Evolutionary conservation across 2,329 filamentous ascomycete genomes (phyloP).

Genomic region (Phaeosphaeria sp.): DNA sequence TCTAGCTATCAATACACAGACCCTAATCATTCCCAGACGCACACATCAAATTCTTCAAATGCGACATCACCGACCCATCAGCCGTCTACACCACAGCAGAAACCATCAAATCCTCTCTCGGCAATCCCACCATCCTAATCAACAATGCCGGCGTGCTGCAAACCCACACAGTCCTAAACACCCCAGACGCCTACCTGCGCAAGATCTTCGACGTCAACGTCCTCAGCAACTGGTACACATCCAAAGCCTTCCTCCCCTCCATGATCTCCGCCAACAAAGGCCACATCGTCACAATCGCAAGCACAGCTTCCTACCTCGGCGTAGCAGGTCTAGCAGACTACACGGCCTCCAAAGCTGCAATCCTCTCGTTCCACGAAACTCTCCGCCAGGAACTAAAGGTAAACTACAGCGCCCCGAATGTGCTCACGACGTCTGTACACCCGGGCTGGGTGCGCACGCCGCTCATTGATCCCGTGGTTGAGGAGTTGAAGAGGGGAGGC

Average conservation of each 20-base stretch:
- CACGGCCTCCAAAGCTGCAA: conserved; percentile 58
- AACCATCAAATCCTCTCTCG: conserved; percentile 26
- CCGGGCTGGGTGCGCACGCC: conserved; percentile 52
- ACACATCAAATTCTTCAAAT: conserved; percentile 38
- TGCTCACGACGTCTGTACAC: conserved; percentile 53
- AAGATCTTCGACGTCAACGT: conserved; percentile 48
- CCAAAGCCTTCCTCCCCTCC: conserved; percentile 43
- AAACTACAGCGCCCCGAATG: conserved; percentile 47
- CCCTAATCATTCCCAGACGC: conserved; percentile 24
- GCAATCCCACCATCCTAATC: conserved; percentile 41
- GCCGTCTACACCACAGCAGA: conserved; percentile 36
- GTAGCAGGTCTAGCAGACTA: conserved; percentile 61
- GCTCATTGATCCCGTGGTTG: conserved; percentile 42
- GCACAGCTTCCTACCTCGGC: conserved; percentile 58
- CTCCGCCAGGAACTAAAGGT: conserved; percentile 50
- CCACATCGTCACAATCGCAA: conserved; percentile 64
- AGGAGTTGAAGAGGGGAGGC: conserved; percentile 39
- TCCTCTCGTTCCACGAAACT: conserved; percentile 62
- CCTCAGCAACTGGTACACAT: conserved; percentile 45
- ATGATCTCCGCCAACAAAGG: conserved; percentile 52
- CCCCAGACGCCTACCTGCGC: conserved; percentile 33
- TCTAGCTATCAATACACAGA: too few relatives aligned
- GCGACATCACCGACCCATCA: conserved; percentile 41
- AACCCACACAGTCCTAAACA: conserved; percentile 41
- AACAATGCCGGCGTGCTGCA: conserved; percentile 46